These are phyloP conservation scores for Russula griseocarnosa DNA, from an alignment of 768 basidiomycete species.

Conservation along the genomic window DNA sequence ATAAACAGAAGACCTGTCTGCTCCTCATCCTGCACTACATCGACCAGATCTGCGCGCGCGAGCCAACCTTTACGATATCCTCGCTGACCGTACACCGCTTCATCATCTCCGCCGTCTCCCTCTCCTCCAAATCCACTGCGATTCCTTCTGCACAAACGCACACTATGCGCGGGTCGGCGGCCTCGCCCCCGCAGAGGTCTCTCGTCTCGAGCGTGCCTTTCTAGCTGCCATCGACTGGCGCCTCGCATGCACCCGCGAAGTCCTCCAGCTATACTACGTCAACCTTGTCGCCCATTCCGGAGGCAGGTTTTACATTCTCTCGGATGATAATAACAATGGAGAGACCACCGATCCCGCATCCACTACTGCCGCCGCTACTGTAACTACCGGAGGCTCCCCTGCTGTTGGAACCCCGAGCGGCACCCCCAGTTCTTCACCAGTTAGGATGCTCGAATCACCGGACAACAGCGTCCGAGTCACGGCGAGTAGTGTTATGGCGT, in stretches of 20 bases:
- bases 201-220: slow-evolving; percentile 93
- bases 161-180: slow-evolving; percentile 97
- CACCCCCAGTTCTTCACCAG: slow-evolving; percentile 26
- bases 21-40: slow-evolving; percentile 85
- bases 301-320: slow-evolving; percentile 49
- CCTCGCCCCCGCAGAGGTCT: slow-evolving; percentile 85
- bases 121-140: slow-evolving; percentile 94
- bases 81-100: slow-evolving; percentile 98
- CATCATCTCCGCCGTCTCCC: slow-evolving; percentile 88
- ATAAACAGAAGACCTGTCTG: slow-evolving; percentile 67
- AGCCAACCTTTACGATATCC: slow-evolving; percentile 86
- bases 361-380: neutral
- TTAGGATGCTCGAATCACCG: slow-evolving; percentile 41
- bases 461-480: slow-evolving; percentile 35
- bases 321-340: slow-evolving; percentile 38
- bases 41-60: slow-evolving; percentile 86
- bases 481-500: slow-evolving; percentile 31
- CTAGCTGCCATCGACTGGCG: slow-evolving; percentile 90
- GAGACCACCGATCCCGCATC: slow-evolving; percentile 48
- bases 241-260: slow-evolving; percentile 87
- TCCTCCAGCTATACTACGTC: slow-evolving; percentile 90
- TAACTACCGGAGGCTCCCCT: neutral
- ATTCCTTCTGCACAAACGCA: slow-evolving; percentile 91
- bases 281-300: slow-evolving; percentile 83
- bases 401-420: slow-evolving; percentile 18